Evolutionary conservation across 305 asterid species (phyloP).

Genomic region (Andrographis paniculata): DNA sequence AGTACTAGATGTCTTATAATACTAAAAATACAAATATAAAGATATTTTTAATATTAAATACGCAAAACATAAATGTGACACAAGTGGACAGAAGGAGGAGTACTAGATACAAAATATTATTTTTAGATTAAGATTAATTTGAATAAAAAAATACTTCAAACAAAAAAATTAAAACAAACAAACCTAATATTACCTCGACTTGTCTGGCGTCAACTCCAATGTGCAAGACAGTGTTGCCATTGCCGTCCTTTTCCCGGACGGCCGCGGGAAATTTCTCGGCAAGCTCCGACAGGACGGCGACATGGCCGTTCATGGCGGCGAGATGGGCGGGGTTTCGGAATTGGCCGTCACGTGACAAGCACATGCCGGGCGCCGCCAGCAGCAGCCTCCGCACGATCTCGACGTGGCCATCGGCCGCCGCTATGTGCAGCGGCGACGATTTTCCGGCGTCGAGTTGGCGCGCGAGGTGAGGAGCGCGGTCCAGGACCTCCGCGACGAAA

Average conservation of each 20-base stretch:
- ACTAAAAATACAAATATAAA: too few species aligned
- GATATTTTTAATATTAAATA: too few species aligned
- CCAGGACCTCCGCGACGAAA: constrained; percentile 22
- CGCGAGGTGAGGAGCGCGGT: constrained; percentile 21
- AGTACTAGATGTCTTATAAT: too few species aligned
- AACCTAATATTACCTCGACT: constrained; percentile 25
- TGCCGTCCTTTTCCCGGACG: constrained; percentile 25
- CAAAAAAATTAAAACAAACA: too few species aligned
- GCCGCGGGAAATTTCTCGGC: constrained; percentile 16
- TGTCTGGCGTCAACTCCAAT: constrained; percentile 27
- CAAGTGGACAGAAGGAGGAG: too few species aligned
- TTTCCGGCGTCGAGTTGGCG: constrained; percentile 22
- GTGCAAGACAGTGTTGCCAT: constrained; percentile 28
- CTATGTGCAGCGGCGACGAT: constrained; percentile 32
- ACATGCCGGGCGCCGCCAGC: constrained; percentile 26
- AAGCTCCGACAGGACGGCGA: constrained; percentile 20
- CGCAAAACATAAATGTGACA: too few species aligned
- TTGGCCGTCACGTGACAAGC: constrained; percentile 24
- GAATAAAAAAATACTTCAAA: too few species aligned
- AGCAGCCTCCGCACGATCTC: constrained; percentile 16
- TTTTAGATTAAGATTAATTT: too few species aligned
- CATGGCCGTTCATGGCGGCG: constrained; percentile 39
- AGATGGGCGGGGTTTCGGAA: constrained; percentile 45
- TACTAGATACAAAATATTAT: too few species aligned
- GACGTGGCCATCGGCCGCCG: constrained; percentile 23